Evolutionary conservation across 331 rosid species (phyloP).

Genomic region (Arachis monticola): DNA sequence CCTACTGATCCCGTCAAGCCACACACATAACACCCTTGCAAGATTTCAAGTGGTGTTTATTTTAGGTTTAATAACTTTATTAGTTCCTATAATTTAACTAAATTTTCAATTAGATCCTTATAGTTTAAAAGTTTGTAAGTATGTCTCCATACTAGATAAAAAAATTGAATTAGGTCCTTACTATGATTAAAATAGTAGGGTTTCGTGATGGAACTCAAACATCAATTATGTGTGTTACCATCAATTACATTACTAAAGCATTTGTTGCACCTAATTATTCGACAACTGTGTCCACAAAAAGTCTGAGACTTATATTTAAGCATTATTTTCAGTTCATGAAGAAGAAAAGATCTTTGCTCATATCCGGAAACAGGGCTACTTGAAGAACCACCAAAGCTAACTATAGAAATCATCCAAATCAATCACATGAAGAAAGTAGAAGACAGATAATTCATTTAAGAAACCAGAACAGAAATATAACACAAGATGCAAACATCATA

Average conservation of each 20-base stretch:
- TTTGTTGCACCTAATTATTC: neutral
- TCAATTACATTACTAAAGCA: neutral
- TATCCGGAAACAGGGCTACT: neutral
- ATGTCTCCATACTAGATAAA: too few species aligned
- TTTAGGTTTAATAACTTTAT: too few species aligned
- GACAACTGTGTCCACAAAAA: neutral
- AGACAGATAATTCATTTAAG: neutral
- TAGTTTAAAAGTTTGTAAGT: too few species aligned
- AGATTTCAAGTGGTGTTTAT: too few species aligned
- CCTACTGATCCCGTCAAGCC: neutral
- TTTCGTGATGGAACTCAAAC: neutral
- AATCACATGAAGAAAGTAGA: neutral
- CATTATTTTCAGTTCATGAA: neutral
- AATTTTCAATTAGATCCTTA: too few species aligned
- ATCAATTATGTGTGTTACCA: neutral
- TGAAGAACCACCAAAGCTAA: constrained; percentile 9
- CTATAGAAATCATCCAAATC: neutral
- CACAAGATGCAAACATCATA: neutral
- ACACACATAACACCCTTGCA: neutral
- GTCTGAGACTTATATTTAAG: neutral
- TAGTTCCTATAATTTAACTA: too few species aligned
- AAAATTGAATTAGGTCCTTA: too few species aligned
- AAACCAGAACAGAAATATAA: neutral
- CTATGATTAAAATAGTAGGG: neutral
- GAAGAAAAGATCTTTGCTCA: too few species aligned